phyloP scores from a whole-genome alignment of 208 protist species.

The Baffinella frigidus region DNA sequence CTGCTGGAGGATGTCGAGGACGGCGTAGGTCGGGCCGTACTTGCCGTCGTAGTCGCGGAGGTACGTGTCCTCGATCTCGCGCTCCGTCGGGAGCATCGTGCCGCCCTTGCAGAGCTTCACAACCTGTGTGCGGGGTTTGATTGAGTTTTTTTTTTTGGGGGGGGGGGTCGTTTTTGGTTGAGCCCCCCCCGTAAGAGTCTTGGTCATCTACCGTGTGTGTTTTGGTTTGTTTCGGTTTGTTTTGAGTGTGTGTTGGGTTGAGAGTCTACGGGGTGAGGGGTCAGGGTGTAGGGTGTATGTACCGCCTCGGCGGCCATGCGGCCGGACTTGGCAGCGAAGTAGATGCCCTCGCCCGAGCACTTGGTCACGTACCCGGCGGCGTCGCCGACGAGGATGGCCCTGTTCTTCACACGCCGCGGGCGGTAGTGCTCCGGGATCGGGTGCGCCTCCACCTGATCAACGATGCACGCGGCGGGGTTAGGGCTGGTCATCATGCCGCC shows the following conservation, averaged over 20 bases:
- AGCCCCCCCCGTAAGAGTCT: too few species aligned
- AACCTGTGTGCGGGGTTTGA: too few species aligned
- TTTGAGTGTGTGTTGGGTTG: too few species aligned
- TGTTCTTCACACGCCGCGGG: constrained; percentile 62
- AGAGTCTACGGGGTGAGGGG: too few species aligned
- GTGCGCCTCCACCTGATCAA: constrained; percentile 70
- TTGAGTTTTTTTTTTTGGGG: too few species aligned
- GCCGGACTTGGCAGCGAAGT: constrained; percentile 69
- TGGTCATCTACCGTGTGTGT: too few species aligned
- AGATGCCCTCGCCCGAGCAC: constrained; percentile 71
- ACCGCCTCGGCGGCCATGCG: constrained; percentile 67
- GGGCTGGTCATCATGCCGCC: too few species aligned
- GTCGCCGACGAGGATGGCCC: constrained; percentile 66
- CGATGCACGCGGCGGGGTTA: too few species aligned
- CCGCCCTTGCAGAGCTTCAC: constrained; percentile 60
- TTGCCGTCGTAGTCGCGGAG: constrained; percentile 23
- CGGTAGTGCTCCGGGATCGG: constrained; percentile 68
- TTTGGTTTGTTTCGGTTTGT: too few species aligned
- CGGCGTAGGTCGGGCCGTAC: constrained; percentile 66
- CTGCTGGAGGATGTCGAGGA: constrained; percentile 67
- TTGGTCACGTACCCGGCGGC: constrained; percentile 70
- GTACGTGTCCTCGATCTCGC: constrained; percentile 66
- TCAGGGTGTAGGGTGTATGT: too few species aligned
- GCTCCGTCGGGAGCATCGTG: constrained; percentile 55
- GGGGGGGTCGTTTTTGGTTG: too few species aligned